Conservation (phyloP, 2,329 filamentous ascomycete species). For the Nothophoma quercina region DNA sequence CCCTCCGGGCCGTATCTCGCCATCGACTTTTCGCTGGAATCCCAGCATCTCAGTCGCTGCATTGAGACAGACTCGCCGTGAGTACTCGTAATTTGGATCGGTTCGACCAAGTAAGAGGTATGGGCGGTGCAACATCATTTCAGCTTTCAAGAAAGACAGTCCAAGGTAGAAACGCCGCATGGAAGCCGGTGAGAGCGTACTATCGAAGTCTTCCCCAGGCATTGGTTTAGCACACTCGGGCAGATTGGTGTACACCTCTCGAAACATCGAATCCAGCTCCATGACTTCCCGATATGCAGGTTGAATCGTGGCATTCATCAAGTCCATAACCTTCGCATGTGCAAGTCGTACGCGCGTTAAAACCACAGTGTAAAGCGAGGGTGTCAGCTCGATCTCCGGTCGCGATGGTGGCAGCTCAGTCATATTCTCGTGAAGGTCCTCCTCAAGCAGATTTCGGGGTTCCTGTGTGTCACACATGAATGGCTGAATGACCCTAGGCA, state of each 20-base stretch:
- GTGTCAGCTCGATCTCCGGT: conserved; percentile 37
- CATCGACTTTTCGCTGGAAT: conserved; percentile 54
- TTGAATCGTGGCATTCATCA: conserved; percentile 35
- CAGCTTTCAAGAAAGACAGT: conserved; percentile 42
- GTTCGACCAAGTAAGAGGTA: conserved; percentile 47
- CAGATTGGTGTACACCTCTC: conserved; percentile 30
- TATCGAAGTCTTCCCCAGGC: conserved; percentile 22
- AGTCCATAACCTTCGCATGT: conserved; percentile 40
- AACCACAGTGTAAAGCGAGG: conserved; percentile 36
- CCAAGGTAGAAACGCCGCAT: conserved; percentile 43
- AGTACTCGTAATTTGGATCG: conserved; percentile 50
- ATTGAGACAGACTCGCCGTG: conserved; percentile 54
- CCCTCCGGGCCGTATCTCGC: conserved; percentile 52
- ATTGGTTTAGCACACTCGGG: conserved; percentile 28
- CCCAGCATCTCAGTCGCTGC: conserved; percentile 55
- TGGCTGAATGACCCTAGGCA: conserved; percentile 50
- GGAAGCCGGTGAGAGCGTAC: conserved; percentile 16
- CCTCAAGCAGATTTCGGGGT: conserved; percentile 52
- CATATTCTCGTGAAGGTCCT: conserved; percentile 51
- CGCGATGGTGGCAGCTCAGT: conserved; percentile 39
- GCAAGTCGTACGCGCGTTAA: conserved; percentile 33
- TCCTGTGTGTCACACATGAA: conserved; percentile 49
- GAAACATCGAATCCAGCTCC: conserved; percentile 35
- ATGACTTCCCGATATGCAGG: conserved; percentile 41
- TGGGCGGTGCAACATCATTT: conserved; percentile 48